Evolutionary conservation across 2,329 filamentous ascomycete genomes (phyloP).

Genomic region (Podosphaera xanthii): DNA sequence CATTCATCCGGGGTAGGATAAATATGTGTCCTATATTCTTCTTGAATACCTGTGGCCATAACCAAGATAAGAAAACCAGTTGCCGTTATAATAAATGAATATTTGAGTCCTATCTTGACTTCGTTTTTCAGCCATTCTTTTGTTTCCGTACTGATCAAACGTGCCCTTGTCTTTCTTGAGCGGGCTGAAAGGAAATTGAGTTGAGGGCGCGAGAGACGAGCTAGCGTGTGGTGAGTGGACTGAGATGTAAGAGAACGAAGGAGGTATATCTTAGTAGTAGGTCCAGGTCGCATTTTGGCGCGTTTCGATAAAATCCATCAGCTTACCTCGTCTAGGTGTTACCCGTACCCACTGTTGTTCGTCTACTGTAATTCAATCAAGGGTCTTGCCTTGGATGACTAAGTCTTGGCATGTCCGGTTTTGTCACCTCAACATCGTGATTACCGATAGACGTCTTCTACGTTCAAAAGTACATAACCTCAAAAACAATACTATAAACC

Average conservation of each 20-base stretch:
- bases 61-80: slow-evolving; percentile 18
- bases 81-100: slow-evolving; percentile 28
- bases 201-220: slow-evolving; percentile 31
- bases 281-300: not conserved
- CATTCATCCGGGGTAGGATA: slow-evolving; percentile 72
- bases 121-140: slow-evolving; percentile 49
- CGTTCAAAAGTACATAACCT: too few relatives aligned
- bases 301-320: not conserved
- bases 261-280: not conserved
- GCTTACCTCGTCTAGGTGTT: not conserved
- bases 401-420: too few relatives aligned
- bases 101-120: slow-evolving; percentile 45
- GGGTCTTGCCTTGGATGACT: too few relatives aligned
- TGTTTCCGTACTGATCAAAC: slow-evolving; percentile 60
- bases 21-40: slow-evolving; percentile 51
- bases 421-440: too few relatives aligned
- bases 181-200: slow-evolving; percentile 35
- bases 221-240: slow-evolving; percentile 18
- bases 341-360: not conserved
- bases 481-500: too few relatives aligned
- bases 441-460: too few relatives aligned
- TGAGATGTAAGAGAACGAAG: not conserved
- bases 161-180: slow-evolving; percentile 23
- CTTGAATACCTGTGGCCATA: slow-evolving; percentile 41
- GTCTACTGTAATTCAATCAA: not conserved